A percentile compares a stretch with the other conserved stretches of the same genome.
Evolutionary conservation across 306 rosid genomes (phyloP).

Genomic region (Pyrus pyrifolia): DNA sequence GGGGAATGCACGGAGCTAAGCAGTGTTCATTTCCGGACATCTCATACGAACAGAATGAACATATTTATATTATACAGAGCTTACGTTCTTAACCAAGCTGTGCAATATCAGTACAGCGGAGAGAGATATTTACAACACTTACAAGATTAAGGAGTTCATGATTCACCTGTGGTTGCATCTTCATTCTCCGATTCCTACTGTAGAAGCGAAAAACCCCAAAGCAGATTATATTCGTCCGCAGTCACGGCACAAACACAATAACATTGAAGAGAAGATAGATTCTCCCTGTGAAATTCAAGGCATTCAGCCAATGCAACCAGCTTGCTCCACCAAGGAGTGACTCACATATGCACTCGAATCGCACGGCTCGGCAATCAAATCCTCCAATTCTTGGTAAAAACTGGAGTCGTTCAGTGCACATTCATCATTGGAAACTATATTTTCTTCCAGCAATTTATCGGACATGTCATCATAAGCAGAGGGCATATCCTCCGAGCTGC

Average conservation of each 20-base stretch:
- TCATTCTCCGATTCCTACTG: not conserved
- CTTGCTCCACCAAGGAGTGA: conserved; percentile 43
- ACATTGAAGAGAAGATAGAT: not conserved
- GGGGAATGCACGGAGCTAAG: no score
- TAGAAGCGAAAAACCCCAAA: not conserved
- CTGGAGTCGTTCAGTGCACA: conserved; percentile 48
- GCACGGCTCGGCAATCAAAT: conserved; percentile 55
- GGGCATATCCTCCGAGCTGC: conserved; percentile 10
- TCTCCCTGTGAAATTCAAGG: conserved; percentile 23
- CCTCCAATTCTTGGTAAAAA: conserved; percentile 69
- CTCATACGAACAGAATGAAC: not conserved
- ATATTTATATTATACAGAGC: not conserved
- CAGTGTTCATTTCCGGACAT: not conserved
- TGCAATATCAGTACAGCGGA: not conserved
- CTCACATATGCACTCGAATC: conserved; percentile 58
- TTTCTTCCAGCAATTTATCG: conserved; percentile 38
- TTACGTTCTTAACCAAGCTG: not conserved
- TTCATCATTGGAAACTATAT: conserved; percentile 37
- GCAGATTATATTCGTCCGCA: not conserved
- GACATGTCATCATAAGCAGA: conserved; percentile 50
- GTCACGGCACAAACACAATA: not conserved
- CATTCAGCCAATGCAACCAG: conserved; percentile 38
- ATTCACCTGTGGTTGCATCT: not conserved
- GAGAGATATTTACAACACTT: not conserved
- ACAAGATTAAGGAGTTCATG: not conserved